Conservation (phyloP, 2,329 filamentous ascomycete species). For the Fusarium sp. region DNA sequence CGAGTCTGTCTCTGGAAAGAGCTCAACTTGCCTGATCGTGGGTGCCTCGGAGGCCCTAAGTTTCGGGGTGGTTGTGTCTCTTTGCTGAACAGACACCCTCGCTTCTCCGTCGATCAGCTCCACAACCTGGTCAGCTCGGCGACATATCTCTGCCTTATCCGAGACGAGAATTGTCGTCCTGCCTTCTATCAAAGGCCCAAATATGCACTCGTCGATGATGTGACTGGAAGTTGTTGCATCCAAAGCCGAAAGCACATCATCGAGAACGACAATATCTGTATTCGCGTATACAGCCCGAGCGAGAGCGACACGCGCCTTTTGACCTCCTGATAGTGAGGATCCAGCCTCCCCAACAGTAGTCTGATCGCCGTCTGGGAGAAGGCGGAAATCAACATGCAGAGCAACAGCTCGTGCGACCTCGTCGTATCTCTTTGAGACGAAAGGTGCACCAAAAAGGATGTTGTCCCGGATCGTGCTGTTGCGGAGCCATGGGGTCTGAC, state of each 20-base stretch:
- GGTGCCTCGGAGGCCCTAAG: not conserved
- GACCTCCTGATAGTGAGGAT: constrained; percentile 10
- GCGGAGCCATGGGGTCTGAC: constrained; percentile 54
- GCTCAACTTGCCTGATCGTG: not conserved
- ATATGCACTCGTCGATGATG: not conserved
- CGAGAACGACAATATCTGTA: constrained; percentile 5
- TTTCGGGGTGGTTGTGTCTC: not conserved
- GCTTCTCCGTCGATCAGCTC: not conserved
- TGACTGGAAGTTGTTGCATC: constrained; percentile 7
- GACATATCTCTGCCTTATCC: not conserved
- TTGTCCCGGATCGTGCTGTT: constrained; percentile 52
- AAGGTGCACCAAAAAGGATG: constrained; percentile 47
- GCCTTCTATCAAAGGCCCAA: not conserved
- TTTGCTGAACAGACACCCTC: not conserved
- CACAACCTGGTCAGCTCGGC: not conserved
- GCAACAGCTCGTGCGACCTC: constrained; percentile 33
- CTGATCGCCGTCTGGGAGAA: constrained; percentile 3
- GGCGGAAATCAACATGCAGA: constrained; percentile 7
- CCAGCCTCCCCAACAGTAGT: constrained; percentile 8
- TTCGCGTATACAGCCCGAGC: constrained; percentile 7
- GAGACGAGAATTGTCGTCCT: not conserved
- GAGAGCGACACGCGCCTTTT: constrained; percentile 10
- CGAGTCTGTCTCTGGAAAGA: not conserved
- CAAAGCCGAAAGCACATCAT: constrained; percentile 12
- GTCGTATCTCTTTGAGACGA: constrained; percentile 44